These are phyloP conservation scores for Triticum turgidum DNA, from an alignment of 176 grass and related monocot genomes.

Conservation along the genomic window DNA sequence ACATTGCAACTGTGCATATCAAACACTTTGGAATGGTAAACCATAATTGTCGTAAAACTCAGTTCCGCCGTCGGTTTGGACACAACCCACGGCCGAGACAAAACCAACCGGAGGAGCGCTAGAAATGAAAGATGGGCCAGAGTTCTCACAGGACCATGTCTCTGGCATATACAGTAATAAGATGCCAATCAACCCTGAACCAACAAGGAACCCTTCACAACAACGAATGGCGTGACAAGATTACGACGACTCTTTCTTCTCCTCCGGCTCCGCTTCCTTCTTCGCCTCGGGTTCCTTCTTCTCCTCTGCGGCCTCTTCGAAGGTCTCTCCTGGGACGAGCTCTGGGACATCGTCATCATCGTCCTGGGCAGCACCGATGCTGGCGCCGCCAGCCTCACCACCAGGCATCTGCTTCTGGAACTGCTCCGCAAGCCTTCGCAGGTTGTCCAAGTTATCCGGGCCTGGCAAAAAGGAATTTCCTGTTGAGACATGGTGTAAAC, in stretches of 20 bases:
- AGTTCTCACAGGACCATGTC: slow-evolving; percentile 26
- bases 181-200: slow-evolving; percentile 32
- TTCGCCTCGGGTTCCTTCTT: slow-evolving; percentile 46
- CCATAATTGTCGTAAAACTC: slow-evolving; percentile 26
- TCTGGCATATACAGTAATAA: not conserved
- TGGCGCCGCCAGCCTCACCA: slow-evolving; percentile 13
- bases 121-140: slow-evolving; percentile 23
- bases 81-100: slow-evolving; percentile 22
- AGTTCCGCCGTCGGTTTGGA: slow-evolving; percentile 24
- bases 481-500: not conserved
- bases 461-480: slow-evolving; percentile 22
- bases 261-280: slow-evolving; percentile 33
- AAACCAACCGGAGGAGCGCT: slow-evolving; percentile 36
- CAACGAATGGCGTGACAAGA: not conserved
- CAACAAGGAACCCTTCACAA: slow-evolving; percentile 24
- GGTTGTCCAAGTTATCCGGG: slow-evolving; percentile 67
- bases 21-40: not conserved
- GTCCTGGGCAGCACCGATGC: slow-evolving; percentile 37
- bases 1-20: not conserved
- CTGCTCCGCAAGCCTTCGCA: slow-evolving; percentile 64
- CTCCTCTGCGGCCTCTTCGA: slow-evolving; percentile 60
- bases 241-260: slow-evolving; percentile 47
- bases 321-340: slow-evolving; percentile 71
- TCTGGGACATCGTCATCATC: slow-evolving; percentile 70
- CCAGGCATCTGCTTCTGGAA: slow-evolving; percentile 54